Percentiles rank a stretch among this genome's conserved stretches.
Evolutionary conservation across 75 land plant genomes (phyloP).

Genomic region (Pinus albicaulis): DNA sequence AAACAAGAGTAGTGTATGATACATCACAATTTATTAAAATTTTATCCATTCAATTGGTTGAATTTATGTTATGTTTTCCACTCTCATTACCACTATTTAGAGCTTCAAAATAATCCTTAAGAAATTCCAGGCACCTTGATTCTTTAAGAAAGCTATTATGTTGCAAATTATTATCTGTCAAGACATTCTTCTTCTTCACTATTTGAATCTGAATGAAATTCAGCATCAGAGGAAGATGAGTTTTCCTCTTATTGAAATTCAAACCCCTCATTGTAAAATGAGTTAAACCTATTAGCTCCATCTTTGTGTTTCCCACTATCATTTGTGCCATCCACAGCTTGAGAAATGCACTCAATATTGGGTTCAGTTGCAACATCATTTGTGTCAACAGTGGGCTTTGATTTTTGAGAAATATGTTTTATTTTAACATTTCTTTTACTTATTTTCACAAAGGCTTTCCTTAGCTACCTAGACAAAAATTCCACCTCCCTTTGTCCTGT

Average conservation of each 20-base stretch:
- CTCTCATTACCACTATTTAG: constrained; percentile 24
- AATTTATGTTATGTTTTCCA: neutral
- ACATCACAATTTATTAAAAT: too few relatives aligned
- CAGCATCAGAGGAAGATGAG: too few relatives aligned
- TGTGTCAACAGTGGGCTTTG: too few relatives aligned
- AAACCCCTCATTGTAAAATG: constrained; percentile 31
- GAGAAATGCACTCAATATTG: too few relatives aligned
- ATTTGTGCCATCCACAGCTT: too few relatives aligned
- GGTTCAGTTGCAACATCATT: too few relatives aligned
- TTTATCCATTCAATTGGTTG: neutral
- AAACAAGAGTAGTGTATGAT: too few relatives aligned
- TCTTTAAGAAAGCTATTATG: constrained; percentile 19
- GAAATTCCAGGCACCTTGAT: constrained; percentile 28
- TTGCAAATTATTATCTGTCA: constrained; percentile 3
- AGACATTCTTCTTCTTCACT: constrained; percentile 23
- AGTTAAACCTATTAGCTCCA: constrained; percentile 28
- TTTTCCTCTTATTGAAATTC: constrained; percentile 19
- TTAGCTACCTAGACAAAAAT: constrained; percentile 60
- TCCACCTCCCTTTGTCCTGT: too few relatives aligned
- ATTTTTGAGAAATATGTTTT: too few relatives aligned
- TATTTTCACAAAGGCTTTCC: constrained; percentile 50
- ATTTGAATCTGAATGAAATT: too few relatives aligned
- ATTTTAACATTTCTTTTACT: constrained; percentile 5
- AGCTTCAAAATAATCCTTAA: constrained; percentile 69
- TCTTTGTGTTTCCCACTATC: too few relatives aligned